These are phyloP conservation scores for Lagenaria siceraria DNA, from an alignment of 306 rosid genomes.

Conservation along the genomic window DNA sequence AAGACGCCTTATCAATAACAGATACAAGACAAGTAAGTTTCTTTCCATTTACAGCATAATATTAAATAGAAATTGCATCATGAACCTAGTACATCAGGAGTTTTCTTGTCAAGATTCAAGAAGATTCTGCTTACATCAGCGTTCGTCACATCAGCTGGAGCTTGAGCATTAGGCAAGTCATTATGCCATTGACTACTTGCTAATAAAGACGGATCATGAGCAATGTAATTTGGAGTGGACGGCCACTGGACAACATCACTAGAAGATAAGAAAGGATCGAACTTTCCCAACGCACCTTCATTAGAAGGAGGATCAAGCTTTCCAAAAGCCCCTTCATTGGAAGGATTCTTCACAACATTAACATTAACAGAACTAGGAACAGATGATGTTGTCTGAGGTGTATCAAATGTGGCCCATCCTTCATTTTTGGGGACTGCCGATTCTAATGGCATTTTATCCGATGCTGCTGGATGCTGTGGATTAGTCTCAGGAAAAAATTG, in stretches of 20 bases:
- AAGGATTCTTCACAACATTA: constrained; percentile 12
- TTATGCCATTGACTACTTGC: constrained; percentile 32
- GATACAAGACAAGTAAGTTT: constrained; percentile 18
- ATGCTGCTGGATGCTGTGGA: constrained; percentile 29
- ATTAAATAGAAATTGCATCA: neutral
- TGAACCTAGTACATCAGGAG: neutral
- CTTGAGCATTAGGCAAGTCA: constrained; percentile 20
- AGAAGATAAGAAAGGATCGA: constrained; percentile 29
- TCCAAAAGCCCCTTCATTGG: constrained; percentile 24
- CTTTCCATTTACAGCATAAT: constrained; percentile 10
- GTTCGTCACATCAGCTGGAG: constrained; percentile 14
- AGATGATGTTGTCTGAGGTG: constrained; percentile 27
- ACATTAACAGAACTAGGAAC: constrained; percentile 19
- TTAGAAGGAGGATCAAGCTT: constrained; percentile 26
- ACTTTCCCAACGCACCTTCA: constrained; percentile 24
- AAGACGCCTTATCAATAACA: constrained; percentile 33
- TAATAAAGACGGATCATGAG: constrained; percentile 19
- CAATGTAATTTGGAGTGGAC: constrained; percentile 18
- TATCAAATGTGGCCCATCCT: constrained; percentile 81
- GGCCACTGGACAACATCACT: constrained; percentile 34
- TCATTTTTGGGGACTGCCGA: constrained; percentile 36
- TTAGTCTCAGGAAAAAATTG: constrained; percentile 28
- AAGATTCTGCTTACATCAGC: constrained; percentile 28
- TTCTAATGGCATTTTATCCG: constrained; percentile 23
- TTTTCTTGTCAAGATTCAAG: neutral